These are phyloP conservation scores for Sphagnurus paluster DNA, from an alignment of 1,284 basidiomycete genomes.

Conservation along the genomic window DNA sequence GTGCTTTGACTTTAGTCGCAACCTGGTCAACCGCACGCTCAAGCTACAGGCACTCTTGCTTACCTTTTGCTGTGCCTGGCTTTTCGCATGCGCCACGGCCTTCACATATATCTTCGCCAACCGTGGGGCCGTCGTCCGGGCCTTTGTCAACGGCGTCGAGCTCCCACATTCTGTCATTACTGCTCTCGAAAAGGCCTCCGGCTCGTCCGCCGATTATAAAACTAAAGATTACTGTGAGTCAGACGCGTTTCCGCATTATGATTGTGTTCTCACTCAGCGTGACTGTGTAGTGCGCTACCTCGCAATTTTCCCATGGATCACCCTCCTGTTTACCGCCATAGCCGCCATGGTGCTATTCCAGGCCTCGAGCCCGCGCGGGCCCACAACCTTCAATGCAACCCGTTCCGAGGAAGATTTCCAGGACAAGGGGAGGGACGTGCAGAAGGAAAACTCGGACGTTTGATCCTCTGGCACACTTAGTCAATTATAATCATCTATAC, in stretches of 20 bases:
- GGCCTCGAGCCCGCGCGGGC: background rate
- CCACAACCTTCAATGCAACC: background rate
- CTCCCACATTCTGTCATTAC: slow-evolving; percentile 1
- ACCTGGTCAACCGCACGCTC: slow-evolving; percentile 3
- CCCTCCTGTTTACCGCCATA: slow-evolving; percentile 2
- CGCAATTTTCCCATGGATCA: slow-evolving; percentile 10
- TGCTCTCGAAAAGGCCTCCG: background rate
- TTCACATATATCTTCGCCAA: slow-evolving; percentile 5
- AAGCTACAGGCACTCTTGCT: slow-evolving; percentile 1
- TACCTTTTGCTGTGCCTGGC: slow-evolving; percentile 5
- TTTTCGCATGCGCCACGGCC: slow-evolving; percentile 3
- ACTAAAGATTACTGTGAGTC: background rate
- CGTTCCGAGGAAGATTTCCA: background rate
- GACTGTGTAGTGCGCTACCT: background rate
- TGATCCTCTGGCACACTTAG: too few relatives aligned
- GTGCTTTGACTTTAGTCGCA: background rate
- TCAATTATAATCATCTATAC: too few relatives aligned
- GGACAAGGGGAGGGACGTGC: background rate
- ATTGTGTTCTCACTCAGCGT: background rate
- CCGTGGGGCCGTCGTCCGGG: slow-evolving; percentile 3
- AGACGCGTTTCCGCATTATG: background rate
- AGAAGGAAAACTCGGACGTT: too few relatives aligned
- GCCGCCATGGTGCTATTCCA: slow-evolving; percentile 5
- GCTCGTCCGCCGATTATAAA: slow-evolving; percentile 3
- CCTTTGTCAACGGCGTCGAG: background rate